Percentiles rank a stretch among this genome's conserved stretches.
phyloP scores from a whole-genome alignment of 768 basidiomycete species.

The Russula foetens region DNA sequence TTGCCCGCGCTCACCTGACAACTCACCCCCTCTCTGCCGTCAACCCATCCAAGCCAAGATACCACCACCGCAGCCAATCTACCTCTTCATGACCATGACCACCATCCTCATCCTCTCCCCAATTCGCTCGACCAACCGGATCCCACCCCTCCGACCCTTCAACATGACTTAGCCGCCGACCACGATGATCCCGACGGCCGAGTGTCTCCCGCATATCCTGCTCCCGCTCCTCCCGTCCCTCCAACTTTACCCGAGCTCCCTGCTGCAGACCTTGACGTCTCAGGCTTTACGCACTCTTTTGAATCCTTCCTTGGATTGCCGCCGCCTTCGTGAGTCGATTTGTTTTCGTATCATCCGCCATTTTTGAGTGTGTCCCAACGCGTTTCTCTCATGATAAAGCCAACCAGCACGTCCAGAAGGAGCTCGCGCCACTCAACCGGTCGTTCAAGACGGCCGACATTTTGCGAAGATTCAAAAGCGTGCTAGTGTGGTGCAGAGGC shows the following conservation, averaged over 20 bases:
- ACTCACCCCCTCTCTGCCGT: background rate
- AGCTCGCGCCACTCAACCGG: background rate
- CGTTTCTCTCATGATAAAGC: background rate
- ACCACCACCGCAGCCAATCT: background rate
- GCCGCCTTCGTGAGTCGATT: slow-evolving; percentile 7
- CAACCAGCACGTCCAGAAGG: background rate
- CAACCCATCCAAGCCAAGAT: background rate
- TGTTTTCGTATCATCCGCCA: background rate
- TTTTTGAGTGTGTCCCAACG: background rate
- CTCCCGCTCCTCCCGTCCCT: background rate
- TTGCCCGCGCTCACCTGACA: slow-evolving; percentile 1
- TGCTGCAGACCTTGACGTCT: background rate
- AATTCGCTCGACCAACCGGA: background rate
- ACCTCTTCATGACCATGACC: background rate
- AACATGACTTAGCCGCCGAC: background rate
- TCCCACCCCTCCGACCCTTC: background rate
- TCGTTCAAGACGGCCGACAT: background rate
- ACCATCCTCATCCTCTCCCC: too few species aligned
- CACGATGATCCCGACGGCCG: background rate
- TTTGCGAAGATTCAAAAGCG: slow-evolving; percentile 27
- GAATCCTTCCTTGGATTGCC: slow-evolving; percentile 13
- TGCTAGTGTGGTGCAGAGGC: slow-evolving; percentile 39
- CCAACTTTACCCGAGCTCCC: slow-evolving; percentile 14
- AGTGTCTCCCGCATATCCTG: background rate
- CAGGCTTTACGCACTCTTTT: background rate